These are phyloP conservation scores for Smittium culicis DNA, from an alignment of 371 early-diverging fungal genomes.

Conservation along the genomic window DNA sequence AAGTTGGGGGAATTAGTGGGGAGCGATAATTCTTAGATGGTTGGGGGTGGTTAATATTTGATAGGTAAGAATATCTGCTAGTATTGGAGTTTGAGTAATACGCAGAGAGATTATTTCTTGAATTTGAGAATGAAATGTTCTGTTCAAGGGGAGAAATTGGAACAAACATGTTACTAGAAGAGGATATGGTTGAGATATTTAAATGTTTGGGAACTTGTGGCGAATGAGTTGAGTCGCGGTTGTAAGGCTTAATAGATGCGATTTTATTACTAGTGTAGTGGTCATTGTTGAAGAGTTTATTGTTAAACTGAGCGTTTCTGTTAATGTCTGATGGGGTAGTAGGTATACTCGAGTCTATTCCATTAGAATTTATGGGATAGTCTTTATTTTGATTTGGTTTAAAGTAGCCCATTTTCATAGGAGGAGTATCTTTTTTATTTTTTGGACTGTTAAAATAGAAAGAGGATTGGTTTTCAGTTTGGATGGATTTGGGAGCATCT, in stretches of 20 bases:
- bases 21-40: background rate
- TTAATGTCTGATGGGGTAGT: constrained; percentile 19
- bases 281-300: constrained; percentile 23
- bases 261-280: too few relatives aligned
- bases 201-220: constrained; percentile 8
- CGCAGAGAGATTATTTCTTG: background rate
- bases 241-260: constrained; percentile 12
- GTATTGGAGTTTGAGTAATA: background rate
- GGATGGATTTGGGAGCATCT: background rate
- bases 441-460: too few relatives aligned
- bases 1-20: background rate
- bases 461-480: background rate
- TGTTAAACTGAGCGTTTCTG: constrained; percentile 23
- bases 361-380: background rate
- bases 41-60: background rate
- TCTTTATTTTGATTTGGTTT: background rate
- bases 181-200: background rate
- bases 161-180: constrained; percentile 24
- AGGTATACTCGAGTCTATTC: constrained; percentile 6
- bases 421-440: too few relatives aligned
- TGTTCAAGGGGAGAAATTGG: constrained; percentile 31
- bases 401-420: too few relatives aligned
- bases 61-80: background rate
- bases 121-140: constrained; percentile 18
- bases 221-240: constrained; percentile 16